phyloP scores from a whole-genome alignment of 495 filamentous ascomycete genomes.

The Penicillium bialowiezense region DNA sequence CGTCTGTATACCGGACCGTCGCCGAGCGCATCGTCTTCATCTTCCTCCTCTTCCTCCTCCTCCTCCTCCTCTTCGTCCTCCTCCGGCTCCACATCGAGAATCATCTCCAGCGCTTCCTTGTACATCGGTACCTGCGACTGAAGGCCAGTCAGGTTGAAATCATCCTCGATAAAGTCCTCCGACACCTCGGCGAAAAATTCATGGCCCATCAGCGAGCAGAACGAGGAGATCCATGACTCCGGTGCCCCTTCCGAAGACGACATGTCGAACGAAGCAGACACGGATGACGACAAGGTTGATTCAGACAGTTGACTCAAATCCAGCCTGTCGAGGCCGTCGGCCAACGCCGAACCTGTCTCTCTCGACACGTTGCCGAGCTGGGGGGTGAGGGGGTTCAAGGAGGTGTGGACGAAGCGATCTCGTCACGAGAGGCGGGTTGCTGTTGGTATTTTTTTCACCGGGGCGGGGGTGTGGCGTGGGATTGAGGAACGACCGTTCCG shows the following conservation, averaged over 20 bases:
- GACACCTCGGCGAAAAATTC: conserved; percentile 99
- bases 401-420: conserved; percentile 23
- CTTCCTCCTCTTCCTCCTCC: conserved; percentile 73
- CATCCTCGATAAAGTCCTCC: conserved; percentile 99
- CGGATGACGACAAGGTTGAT: conserved; percentile 47
- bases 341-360: conserved; percentile 51
- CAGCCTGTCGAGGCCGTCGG: conserved; percentile 51
- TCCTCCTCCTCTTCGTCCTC: conserved; percentile 81
- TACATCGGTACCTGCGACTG: conserved; percentile 98
- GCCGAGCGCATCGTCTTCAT: conserved; percentile 72
- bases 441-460: background rate
- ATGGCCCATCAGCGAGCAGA: conserved; percentile 91
- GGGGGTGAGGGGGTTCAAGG: conserved; percentile 14
- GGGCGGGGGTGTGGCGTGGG: conserved; percentile 5
- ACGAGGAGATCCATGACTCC: conserved; percentile 96
- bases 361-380: conserved; percentile 52
- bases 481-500: background rate
- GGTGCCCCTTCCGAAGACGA: conserved; percentile 76
- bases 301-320: conserved; percentile 50
- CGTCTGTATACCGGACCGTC: conserved; percentile 61
- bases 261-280: conserved; percentile 52
- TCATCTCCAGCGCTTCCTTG: conserved; percentile 97
- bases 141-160: conserved; percentile 96
- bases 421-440: conserved; percentile 20
- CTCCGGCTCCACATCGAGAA: conserved; percentile 94